These are phyloP conservation scores for Suhomyces panamericanus DNA, from an alignment of 1,139 yeast genomes.

Conservation along the genomic window DNA sequence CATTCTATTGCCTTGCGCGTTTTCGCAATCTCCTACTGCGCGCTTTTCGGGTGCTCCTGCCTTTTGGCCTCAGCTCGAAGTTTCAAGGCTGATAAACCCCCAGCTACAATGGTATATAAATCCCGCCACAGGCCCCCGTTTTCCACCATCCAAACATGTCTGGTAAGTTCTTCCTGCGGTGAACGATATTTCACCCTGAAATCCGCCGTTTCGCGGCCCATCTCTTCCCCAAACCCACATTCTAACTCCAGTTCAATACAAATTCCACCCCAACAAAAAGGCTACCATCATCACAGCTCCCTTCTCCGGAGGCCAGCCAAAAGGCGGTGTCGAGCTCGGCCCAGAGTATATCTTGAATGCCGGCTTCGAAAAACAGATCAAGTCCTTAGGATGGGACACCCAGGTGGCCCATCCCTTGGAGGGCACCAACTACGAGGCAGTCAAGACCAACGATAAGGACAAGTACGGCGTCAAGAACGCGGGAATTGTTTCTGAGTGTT, in stretches of 20 bases:
- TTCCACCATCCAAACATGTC: slow-evolving; percentile 9
- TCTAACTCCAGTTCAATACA: slow-evolving; percentile 32
- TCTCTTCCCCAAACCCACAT: background rate
- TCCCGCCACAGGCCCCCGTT: background rate
- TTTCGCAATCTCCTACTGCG: background rate
- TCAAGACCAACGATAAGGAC: slow-evolving; percentile 47
- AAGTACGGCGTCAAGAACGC: slow-evolving; percentile 69
- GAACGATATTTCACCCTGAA: background rate
- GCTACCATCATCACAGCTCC: slow-evolving; percentile 79
- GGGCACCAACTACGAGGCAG: slow-evolving; percentile 43
- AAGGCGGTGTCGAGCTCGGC: slow-evolving; percentile 90
- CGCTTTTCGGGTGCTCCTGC: slow-evolving; percentile 12
- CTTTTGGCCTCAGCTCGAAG: slow-evolving; percentile 1
- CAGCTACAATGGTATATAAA: slow-evolving; percentile 3
- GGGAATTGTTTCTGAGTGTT: slow-evolving; percentile 71
- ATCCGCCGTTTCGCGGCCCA: background rate
- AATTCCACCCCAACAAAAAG: slow-evolving; percentile 53
- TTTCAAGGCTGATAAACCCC: slow-evolving; percentile 1
- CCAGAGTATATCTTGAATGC: slow-evolving; percentile 77
- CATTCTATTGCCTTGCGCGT: slow-evolving; percentile 1
- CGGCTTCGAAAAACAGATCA: slow-evolving; percentile 66
- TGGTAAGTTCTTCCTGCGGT: slow-evolving; percentile 10
- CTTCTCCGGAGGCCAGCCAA: slow-evolving; percentile 95
- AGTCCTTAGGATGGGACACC: slow-evolving; percentile 72
- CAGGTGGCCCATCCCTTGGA: slow-evolving; percentile 58